Conservation (phyloP, 257 asterid genomes). For the Salvia splendens region DNA sequence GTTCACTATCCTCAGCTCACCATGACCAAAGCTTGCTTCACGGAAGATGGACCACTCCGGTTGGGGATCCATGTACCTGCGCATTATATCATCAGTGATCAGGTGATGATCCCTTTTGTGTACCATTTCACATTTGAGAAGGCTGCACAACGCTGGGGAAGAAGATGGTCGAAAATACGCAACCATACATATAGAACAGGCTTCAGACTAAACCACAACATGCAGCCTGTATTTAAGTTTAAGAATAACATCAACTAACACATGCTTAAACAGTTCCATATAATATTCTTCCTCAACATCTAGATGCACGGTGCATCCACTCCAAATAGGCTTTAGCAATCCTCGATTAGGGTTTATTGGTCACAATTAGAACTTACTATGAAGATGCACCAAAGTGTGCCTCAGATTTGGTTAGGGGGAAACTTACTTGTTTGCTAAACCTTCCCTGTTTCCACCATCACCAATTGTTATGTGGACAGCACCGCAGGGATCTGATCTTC, state of each 20-base stretch:
- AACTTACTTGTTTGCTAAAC: slow-evolving; percentile 77
- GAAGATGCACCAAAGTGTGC: no score
- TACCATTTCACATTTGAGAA: neutral
- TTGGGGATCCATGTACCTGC: slow-evolving; percentile 60
- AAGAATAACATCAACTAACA: no score
- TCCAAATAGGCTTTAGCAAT: no score
- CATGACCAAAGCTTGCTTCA: slow-evolving; percentile 97
- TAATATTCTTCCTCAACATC: neutral
- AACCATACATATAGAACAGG: no score
- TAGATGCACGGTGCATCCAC: no score
- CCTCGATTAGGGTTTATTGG: no score
- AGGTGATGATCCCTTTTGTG: neutral
- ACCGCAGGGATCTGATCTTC: slow-evolving; percentile 74
- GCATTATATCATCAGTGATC: neutral
- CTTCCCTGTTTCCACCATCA: slow-evolving; percentile 97
- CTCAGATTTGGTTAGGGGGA: neutral
- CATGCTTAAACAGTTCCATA: no score
- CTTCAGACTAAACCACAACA: no score
- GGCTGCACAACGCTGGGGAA: no score
- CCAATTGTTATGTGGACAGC: slow-evolving; percentile 94
- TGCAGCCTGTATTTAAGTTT: no score
- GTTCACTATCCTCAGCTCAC: slow-evolving; percentile 69
- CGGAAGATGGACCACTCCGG: slow-evolving; percentile 91
- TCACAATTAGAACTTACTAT: no score
- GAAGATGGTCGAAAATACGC: no score